phyloP scores from a whole-genome alignment of 1,284 basidiomycete genomes.

The Pseudozyma pruni region DNA sequence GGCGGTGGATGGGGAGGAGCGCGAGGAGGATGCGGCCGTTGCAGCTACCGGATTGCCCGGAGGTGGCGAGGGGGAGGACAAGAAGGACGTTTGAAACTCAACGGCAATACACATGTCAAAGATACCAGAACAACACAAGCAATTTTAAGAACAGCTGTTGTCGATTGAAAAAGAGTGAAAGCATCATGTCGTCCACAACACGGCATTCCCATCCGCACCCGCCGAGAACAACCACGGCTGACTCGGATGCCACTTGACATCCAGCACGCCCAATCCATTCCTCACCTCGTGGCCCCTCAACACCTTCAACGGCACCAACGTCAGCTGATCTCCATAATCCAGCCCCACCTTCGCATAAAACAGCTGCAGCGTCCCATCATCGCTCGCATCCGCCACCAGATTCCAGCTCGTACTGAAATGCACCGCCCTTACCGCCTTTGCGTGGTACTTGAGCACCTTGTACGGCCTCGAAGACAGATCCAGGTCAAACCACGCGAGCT shows the following conservation, averaged over 20 bases:
- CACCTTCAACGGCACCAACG: constrained; percentile 97
- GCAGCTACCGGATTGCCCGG: constrained; percentile 24
- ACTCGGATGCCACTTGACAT: constrained; percentile 85
- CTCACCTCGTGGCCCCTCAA: constrained; percentile 85
- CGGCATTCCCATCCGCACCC: constrained; percentile 89
- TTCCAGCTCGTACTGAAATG: constrained; percentile 85
- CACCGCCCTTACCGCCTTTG: constrained; percentile 87
- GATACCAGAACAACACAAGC: background rate
- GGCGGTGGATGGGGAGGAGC: background rate
- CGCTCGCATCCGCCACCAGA: constrained; percentile 92
- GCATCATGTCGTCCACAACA: constrained; percentile 76
- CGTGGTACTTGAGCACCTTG: constrained; percentile 95
- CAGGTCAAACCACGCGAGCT: constrained; percentile 98
- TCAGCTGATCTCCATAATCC: constrained; percentile 85
- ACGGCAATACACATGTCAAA: background rate
- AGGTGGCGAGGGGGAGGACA: constrained; percentile 8
- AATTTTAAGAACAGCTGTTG: background rate
- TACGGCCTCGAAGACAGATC: constrained; percentile 95
- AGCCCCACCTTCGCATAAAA: constrained; percentile 92
- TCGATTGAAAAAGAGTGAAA: background rate
- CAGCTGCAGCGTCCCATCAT: constrained; percentile 95
- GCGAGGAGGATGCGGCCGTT: constrained; percentile 14
- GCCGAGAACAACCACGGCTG: constrained; percentile 94
- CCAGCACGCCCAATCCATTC: constrained; percentile 89
- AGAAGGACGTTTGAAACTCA: constrained; percentile 30